These are phyloP conservation scores for Trichoderma cornu-damae DNA, from an alignment of 2,329 filamentous ascomycete species.

Conservation along the genomic window DNA sequence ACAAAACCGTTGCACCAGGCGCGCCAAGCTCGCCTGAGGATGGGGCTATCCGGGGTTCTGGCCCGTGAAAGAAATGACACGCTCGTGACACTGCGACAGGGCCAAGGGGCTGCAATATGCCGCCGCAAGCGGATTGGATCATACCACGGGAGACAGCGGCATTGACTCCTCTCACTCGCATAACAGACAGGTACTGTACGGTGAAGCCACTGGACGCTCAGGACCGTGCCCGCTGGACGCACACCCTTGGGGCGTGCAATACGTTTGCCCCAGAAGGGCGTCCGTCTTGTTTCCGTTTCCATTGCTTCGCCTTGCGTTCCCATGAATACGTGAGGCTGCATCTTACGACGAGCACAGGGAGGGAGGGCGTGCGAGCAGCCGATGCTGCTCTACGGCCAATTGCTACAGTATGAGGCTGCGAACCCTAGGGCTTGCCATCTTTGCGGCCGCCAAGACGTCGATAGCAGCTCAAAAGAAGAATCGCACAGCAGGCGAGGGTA, in stretches of 20 bases:
- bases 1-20: not conserved
- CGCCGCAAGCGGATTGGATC: constrained; percentile 1
- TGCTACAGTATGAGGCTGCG: not conserved
- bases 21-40: constrained; percentile 7
- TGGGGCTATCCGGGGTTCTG: constrained; percentile 6
- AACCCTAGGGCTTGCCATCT: not conserved
- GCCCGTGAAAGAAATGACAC: constrained; percentile 9
- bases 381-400: not conserved
- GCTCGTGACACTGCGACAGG: constrained; percentile 5
- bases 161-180: constrained; percentile 9
- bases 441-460: not conserved
- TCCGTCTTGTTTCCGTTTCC: not conserved
- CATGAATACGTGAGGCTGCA: not conserved
- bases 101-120: not conserved
- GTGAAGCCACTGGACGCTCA: not conserved
- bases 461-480: not conserved
- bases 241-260: not conserved
- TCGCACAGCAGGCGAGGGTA: not conserved
- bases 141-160: constrained; percentile 7
- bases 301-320: not conserved
- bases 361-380: not conserved
- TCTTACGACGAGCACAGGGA: not conserved
- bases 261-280: not conserved
- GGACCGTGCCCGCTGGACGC: not conserved
- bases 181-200: not conserved